A percentile compares a stretch with the other conserved stretches of the same genome.
These are phyloP conservation scores for Arachnopeziza araneosa DNA, from an alignment of 2,329 filamentous ascomycete genomes.

Conservation along the genomic window DNA sequence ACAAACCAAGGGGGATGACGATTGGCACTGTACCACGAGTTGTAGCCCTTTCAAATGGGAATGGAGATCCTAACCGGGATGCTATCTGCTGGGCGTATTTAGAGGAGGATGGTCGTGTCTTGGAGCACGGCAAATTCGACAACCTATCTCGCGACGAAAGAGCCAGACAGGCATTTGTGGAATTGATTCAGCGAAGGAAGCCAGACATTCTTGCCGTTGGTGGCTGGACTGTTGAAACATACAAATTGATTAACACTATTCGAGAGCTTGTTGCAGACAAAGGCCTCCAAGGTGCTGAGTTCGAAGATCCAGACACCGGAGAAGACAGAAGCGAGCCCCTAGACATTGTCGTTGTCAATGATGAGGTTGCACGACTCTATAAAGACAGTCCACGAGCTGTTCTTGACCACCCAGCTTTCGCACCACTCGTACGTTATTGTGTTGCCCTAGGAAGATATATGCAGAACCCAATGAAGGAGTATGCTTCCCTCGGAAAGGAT, in stretches of 20 bases:
- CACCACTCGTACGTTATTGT: conserved; percentile 79
- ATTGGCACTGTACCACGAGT: conserved; percentile 84
- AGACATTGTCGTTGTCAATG: conserved; percentile 88
- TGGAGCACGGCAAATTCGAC: conserved; percentile 82
- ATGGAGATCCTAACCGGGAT: conserved; percentile 66
- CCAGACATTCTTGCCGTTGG: conserved; percentile 89
- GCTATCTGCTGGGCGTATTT: conserved; percentile 88
- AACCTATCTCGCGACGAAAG: conserved; percentile 69
- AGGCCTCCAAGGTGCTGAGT: conserved; percentile 73
- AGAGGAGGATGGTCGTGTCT: conserved; percentile 82
- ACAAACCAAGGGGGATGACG: conserved; percentile 89
- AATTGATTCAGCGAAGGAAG: conserved; percentile 71
- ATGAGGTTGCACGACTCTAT: conserved; percentile 94
- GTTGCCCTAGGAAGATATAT: conserved; percentile 85
- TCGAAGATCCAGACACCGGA: conserved; percentile 70
- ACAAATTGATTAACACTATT: conserved; percentile 76
- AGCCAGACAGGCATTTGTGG: conserved; percentile 65
- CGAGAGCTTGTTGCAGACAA: conserved; percentile 73
- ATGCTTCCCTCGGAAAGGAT: conserved; percentile 85
- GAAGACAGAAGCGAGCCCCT: conserved; percentile 73
- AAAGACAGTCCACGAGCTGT: conserved; percentile 79
- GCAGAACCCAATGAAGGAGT: conserved; percentile 94
- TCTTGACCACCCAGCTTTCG: conserved; percentile 74
- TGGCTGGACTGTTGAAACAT: conserved; percentile 81
- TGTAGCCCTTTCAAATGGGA: conserved; percentile 80